phyloP scores from a whole-genome alignment of 345 rosid species.

The Euphorbia peplus region DNA sequence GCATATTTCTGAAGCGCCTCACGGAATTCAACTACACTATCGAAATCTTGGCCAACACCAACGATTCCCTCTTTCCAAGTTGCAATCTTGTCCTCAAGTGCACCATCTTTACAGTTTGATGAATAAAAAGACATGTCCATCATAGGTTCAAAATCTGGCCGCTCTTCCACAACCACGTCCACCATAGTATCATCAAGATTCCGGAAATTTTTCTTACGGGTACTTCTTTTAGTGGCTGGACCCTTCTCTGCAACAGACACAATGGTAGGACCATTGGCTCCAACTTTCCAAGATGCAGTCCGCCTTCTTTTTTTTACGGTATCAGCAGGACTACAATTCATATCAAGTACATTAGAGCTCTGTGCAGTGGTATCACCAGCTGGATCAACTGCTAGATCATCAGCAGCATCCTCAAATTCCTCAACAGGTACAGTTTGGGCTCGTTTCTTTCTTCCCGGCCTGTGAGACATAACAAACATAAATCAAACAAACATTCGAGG shows the following conservation, averaged over 20 bases:
- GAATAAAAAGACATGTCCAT: constrained; percentile 23
- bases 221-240: constrained; percentile 37
- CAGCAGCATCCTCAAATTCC: constrained; percentile 30
- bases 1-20: constrained; percentile 80
- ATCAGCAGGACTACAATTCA: constrained; percentile 60
- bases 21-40: constrained; percentile 70
- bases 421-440: constrained; percentile 42
- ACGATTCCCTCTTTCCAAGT: constrained; percentile 77
- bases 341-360: constrained; percentile 31
- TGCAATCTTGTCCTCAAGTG: constrained; percentile 48
- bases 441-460: constrained; percentile 40
- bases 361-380: constrained; percentile 20
- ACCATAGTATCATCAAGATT: constrained; percentile 27
- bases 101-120: constrained; percentile 21
- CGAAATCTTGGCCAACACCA: constrained; percentile 89
- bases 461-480: constrained; percentile 26
- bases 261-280: constrained; percentile 35
- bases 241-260: constrained; percentile 31
- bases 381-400: constrained; percentile 17
- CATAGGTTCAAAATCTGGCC: constrained; percentile 14
- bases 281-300: constrained; percentile 41
- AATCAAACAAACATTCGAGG: constrained; percentile 3
- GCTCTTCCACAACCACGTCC: constrained; percentile 33
- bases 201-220: constrained; percentile 28
- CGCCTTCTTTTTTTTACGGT: constrained; percentile 82